phyloP scores from a whole-genome alignment of 2,329 filamentous ascomycete genomes.

The Botrytis elliptica region DNA sequence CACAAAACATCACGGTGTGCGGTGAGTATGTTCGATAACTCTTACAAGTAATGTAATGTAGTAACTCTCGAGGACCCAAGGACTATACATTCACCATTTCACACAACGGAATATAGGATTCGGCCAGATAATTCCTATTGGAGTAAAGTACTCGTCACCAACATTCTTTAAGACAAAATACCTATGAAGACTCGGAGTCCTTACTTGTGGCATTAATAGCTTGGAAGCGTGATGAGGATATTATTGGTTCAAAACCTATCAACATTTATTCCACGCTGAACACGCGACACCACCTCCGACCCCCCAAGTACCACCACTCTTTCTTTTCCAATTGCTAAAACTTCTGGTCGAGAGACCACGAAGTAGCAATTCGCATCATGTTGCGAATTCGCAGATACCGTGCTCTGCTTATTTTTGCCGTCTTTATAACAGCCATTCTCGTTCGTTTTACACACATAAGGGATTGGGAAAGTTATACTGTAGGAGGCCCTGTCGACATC shows the following conservation, averaged over 20 bases:
- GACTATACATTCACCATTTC: not conserved
- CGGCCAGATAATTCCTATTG: not conserved
- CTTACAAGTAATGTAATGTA: not conserved
- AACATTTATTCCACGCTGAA: slow-evolving; percentile 12
- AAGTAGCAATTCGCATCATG: slow-evolving; percentile 43
- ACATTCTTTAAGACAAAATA: not conserved
- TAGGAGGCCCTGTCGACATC: slow-evolving; percentile 19
- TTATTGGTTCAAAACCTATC: not conserved
- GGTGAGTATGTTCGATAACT: no score
- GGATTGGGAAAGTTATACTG: slow-evolving; percentile 25
- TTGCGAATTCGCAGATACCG: slow-evolving; percentile 61
- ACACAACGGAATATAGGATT: not conserved
- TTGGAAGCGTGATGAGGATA: slow-evolving; percentile 15
- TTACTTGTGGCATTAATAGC: not conserved
- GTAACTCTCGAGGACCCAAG: not conserved
- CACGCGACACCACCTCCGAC: slow-evolving; percentile 4
- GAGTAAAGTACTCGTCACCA: not conserved
- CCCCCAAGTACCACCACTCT: slow-evolving; percentile 1
- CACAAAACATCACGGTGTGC: no score
- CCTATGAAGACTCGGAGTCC: no score
- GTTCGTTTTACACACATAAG: slow-evolving; percentile 26
- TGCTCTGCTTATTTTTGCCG: slow-evolving; percentile 45
- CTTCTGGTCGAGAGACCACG: slow-evolving; percentile 19
- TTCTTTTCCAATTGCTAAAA: not conserved
- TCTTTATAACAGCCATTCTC: slow-evolving; percentile 26